Base-by-base conservation (phyloP, 116 monocot species). In the Cymodocea nodosa region DNA sequence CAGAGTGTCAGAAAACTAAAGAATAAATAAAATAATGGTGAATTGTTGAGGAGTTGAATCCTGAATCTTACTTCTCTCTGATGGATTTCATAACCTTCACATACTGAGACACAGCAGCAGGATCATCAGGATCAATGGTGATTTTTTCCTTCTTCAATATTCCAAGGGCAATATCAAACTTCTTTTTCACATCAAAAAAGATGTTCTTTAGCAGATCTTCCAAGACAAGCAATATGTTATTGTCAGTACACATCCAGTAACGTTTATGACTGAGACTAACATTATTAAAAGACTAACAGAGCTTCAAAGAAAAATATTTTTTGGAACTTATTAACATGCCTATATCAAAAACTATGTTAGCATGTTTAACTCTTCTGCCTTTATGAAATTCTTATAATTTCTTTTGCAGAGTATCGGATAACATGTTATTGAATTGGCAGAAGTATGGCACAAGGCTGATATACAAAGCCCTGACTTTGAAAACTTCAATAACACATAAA, bases 121-220 rank as follows among this genome's bases (percentile, higher is more conserved):
- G 74, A 76, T 95, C 90, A 40, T 90, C 87, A 52, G 95, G 95
- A 79, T 85, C 95, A 18, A 95, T 77, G 36, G 81, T 95, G 73
- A 95, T 87, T 70, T 85, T 95, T 74, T 95, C 95, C 76, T 79
- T 90, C 35, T 71, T 71, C 65, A 95, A 68, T n/a, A 95, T 68
- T 9, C 81, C 82, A 76, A 90, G 66, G 49, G 85, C 87, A 35
- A 64, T 70, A 59, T 95, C 90, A 80, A 87, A 95, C 72, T 87
- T 90, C 51, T 90, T 87, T 76, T 95, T 95, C 44, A 95, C 95
- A 24, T 95, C 95, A 69, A 81, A 82, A 72, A 95, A 95, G 59
- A 95, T 95, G 71, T 76, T 79, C 79, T 90, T 90, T 83, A 90
- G 74, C 55, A 90, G 85, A 68, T 95, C 90, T 95, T 52, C 37